A percentile compares a stretch with the other conserved stretches of the same genome.
Evolutionary conservation across 2,329 filamentous ascomycete species (phyloP).

Genomic region (Xylariaceae sp.): DNA sequence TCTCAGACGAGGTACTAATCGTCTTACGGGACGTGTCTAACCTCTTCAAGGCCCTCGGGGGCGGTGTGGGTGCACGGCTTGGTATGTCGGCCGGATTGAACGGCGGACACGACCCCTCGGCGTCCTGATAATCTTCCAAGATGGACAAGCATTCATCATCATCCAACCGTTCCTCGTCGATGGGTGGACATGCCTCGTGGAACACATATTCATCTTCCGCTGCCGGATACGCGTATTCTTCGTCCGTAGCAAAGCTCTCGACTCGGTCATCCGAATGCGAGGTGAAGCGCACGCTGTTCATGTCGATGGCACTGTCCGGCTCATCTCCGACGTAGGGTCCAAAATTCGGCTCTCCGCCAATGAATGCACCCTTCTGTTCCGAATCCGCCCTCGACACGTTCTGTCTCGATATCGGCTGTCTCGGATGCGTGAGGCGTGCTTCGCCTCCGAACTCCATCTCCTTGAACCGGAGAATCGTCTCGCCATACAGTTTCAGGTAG

Average conservation of each 20-base stretch:
- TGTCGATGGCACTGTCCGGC: constrained; percentile 38
- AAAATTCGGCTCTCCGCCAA: constrained; percentile 24
- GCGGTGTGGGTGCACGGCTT: constrained; percentile 30
- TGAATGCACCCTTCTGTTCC: constrained; percentile 22
- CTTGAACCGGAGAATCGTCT: constrained; percentile 21
- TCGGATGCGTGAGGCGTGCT: neutral
- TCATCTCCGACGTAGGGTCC: constrained; percentile 32
- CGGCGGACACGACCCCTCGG: constrained; percentile 14
- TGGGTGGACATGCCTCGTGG: constrained; percentile 12
- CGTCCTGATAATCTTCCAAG: constrained; percentile 12
- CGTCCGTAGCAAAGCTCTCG: constrained; percentile 15
- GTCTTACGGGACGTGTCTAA: constrained; percentile 22
- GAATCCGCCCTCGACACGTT: too few species aligned
- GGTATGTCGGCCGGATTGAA: constrained; percentile 21
- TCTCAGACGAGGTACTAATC: constrained; percentile 25
- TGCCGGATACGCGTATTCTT: constrained; percentile 11
- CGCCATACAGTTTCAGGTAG: constrained; percentile 60
- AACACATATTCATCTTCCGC: constrained; percentile 17
- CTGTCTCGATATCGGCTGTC: too few species aligned
- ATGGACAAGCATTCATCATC: neutral
- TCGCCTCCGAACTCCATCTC: constrained; percentile 19
- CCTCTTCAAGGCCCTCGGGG: constrained; percentile 30
- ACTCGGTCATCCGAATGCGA: constrained; percentile 14
- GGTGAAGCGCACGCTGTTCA: constrained; percentile 25
- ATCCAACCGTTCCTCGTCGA: constrained; percentile 8